These are phyloP conservation scores for Lepidium aucheri DNA, from an alignment of 345 rosid genomes.

Conservation along the genomic window DNA sequence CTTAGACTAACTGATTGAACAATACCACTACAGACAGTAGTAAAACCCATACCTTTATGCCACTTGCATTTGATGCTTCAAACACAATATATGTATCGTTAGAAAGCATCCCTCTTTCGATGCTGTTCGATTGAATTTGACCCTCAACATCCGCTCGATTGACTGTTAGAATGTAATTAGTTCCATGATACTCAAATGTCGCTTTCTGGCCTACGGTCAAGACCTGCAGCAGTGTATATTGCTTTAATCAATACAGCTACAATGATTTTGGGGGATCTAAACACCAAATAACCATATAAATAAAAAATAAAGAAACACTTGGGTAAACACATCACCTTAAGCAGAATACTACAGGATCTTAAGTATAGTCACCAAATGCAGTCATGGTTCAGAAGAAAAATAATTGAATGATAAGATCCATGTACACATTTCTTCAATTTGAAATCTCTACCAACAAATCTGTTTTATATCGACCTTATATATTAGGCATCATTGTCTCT, in stretches of 20 bases:
- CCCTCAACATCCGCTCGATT: constrained; percentile 75
- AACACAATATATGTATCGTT: constrained; percentile 72
- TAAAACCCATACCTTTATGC: constrained; percentile 67
- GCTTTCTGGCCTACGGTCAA: constrained; percentile 87
- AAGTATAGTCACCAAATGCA: constrained; percentile 2
- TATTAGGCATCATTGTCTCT: neutral
- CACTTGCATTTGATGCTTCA: constrained; percentile 80
- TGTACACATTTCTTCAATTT: neutral
- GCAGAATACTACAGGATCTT: neutral
- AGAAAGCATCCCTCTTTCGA: constrained; percentile 83
- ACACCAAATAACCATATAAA: constrained; percentile 1
- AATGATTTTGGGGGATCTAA: neutral
- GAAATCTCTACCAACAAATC: constrained; percentile 9
- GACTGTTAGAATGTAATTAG: constrained; percentile 76
- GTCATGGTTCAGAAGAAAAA: neutral
- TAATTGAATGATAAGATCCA: neutral
- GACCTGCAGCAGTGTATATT: constrained; percentile 45
- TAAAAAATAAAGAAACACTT: neutral
- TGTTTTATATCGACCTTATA: neutral
- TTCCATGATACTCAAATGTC: constrained; percentile 86
- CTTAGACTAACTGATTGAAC: neutral
- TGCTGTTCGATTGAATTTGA: constrained; percentile 41
- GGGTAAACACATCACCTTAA: neutral
- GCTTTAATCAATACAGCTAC: neutral
- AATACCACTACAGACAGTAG: neutral